A percentile compares a stretch with the other conserved stretches of the same genome.
phyloP scores from a whole-genome alignment of 2,329 filamentous ascomycete species.

The Teratosphaeriaceae sp. region DNA sequence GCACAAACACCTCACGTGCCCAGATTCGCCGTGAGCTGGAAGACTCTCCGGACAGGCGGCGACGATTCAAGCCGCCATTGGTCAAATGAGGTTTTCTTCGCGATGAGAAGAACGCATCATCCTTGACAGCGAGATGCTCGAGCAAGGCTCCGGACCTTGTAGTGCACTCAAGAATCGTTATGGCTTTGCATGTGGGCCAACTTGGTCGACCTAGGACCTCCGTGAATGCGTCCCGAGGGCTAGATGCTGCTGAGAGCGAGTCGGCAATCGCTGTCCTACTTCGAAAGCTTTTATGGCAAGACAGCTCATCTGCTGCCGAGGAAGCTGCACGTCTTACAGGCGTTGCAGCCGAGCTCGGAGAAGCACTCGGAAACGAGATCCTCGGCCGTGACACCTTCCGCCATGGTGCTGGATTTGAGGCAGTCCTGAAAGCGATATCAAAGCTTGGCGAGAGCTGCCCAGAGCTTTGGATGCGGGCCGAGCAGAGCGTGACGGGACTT shows the following conservation, averaged over 20 bases:
- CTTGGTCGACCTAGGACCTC: slow-evolving; percentile 20
- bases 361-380: slow-evolving; percentile 12
- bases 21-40: neutral
- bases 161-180: slow-evolving; percentile 9
- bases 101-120: neutral
- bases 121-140: slow-evolving; percentile 12
- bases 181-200: slow-evolving; percentile 20
- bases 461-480: neutral
- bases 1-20: neutral
- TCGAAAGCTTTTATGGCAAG: slow-evolving; percentile 12
- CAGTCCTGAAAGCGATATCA: slow-evolving; percentile 16
- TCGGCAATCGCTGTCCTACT: slow-evolving; percentile 20
- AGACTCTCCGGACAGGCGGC: no score
- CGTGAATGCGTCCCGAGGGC: slow-evolving; percentile 17
- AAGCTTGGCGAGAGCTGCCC: neutral
- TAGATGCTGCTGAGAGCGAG: slow-evolving; percentile 20
- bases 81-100: no score
- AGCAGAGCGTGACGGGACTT: neutral
- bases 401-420: slow-evolving; percentile 25
- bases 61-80: no score
- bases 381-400: slow-evolving; percentile 25
- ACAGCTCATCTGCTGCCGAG: slow-evolving; percentile 12
- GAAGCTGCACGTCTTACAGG: slow-evolving; percentile 11
- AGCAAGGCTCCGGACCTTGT: slow-evolving; percentile 9
- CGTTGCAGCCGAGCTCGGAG: slow-evolving; percentile 11